Evolutionary conservation across 805 yeast genomes (phyloP).

Genomic region (Grigorovia yakushimaensis): DNA sequence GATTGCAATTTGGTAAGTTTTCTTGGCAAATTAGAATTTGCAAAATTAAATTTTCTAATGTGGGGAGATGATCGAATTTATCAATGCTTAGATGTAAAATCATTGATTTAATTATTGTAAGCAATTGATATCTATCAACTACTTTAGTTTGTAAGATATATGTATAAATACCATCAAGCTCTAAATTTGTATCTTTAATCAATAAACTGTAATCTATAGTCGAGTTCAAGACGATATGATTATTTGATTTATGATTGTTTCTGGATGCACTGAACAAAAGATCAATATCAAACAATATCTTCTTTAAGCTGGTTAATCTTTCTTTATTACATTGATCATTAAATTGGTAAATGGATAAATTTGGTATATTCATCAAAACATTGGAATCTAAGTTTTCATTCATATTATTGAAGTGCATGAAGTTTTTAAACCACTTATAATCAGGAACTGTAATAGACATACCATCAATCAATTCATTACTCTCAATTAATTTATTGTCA

Average conservation of each 20-base stretch:
- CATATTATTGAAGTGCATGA: too few species aligned
- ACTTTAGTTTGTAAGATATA: slow-evolving; percentile 18
- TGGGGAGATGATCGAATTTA: slow-evolving; percentile 14
- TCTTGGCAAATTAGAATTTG: not conserved
- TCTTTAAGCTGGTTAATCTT: not conserved
- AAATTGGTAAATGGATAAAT: not conserved
- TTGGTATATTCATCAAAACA: not conserved
- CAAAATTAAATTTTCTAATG: slow-evolving; percentile 11
- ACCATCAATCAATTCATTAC: not conserved
- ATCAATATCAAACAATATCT: slow-evolving; percentile 2
- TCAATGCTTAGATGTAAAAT: slow-evolving; percentile 8
- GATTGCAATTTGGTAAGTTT: not conserved
- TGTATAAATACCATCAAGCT: slow-evolving; percentile 27
- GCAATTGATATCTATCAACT: slow-evolving; percentile 7
- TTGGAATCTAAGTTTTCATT: not conserved
- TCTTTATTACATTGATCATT: not conserved
- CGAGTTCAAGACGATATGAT: slow-evolving; percentile 1
- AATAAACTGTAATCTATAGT: slow-evolving; percentile 5
- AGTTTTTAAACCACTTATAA: slow-evolving; percentile 13
- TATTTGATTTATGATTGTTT: not conserved
- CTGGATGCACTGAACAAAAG: not conserved
- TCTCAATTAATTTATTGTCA: not conserved
- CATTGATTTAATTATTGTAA: slow-evolving; percentile 12
- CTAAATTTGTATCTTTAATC: slow-evolving; percentile 16
- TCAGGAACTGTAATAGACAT: not conserved